Evolutionary conservation across 2,329 filamentous ascomycete genomes (phyloP).

Genomic region (Plenodomus lindquistii): DNA sequence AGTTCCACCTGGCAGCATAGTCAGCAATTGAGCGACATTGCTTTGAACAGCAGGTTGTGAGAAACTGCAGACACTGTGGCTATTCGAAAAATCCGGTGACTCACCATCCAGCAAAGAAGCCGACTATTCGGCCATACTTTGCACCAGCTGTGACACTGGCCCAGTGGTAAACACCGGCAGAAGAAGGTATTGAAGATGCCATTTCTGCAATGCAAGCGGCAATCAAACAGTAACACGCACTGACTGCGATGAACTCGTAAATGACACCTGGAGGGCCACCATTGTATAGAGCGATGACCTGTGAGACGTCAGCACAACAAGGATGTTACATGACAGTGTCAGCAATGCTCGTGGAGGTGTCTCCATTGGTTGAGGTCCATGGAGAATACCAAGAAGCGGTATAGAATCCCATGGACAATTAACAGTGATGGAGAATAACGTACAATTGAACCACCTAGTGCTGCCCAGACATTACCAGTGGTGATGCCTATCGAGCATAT

Average conservation of each 20-base stretch:
- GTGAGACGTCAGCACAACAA: not conserved
- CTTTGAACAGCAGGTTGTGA: not conserved
- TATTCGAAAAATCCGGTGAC: not conserved
- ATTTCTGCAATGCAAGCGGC: constrained; percentile 57
- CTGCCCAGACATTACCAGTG: constrained; percentile 50
- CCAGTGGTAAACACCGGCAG: constrained; percentile 57
- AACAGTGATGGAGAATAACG: too few relatives aligned
- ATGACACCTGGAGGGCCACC: constrained; percentile 53
- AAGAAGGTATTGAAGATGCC: constrained; percentile 50
- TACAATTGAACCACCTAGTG: constrained; percentile 54
- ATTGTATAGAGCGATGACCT: constrained; percentile 50
- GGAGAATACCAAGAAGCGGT: too few relatives aligned
- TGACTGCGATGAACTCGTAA: constrained; percentile 54
- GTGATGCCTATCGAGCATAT: constrained; percentile 53
- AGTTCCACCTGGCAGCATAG: constrained; percentile 50
- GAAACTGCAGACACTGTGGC: too few relatives aligned
- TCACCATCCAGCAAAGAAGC: constrained; percentile 56
- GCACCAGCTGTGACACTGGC: constrained; percentile 54
- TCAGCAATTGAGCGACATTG: not conserved
- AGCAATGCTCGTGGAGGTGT: not conserved
- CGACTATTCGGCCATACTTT: constrained; percentile 51
- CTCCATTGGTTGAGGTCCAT: not conserved
- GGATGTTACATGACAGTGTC: not conserved
- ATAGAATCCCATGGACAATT: too few relatives aligned
- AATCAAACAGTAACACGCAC: constrained; percentile 57